Conservation (phyloP, 805 yeast species). For the Saturnispora dispora region DNA sequence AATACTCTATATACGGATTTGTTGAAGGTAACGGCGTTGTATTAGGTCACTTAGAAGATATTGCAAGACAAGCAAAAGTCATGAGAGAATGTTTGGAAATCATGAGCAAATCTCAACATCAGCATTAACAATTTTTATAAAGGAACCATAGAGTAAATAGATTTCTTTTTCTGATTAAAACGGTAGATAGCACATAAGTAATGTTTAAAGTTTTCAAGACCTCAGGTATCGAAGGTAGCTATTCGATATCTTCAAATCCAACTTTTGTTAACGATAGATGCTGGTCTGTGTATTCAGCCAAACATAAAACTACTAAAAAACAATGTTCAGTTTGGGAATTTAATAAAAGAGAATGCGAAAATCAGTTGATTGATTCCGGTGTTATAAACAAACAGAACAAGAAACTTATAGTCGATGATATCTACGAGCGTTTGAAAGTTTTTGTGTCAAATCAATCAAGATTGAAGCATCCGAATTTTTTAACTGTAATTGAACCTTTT, state of each 20-base stretch:
- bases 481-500: constrained; percentile 77
- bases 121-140: not conserved
- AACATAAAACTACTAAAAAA: constrained; percentile 50
- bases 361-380: constrained; percentile 41
- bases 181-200: not conserved
- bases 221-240: constrained; percentile 55
- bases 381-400: constrained; percentile 40
- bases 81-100: constrained; percentile 63
- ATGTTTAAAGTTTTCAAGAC: constrained; percentile 49
- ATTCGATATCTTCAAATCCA: constrained; percentile 62
- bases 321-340: constrained; percentile 78
- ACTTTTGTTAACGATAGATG: constrained; percentile 60
- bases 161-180: not conserved
- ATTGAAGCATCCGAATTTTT: constrained; percentile 80
- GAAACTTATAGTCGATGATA: constrained; percentile 45
- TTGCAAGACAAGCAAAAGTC: constrained; percentile 71
- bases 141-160: not conserved
- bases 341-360: constrained; percentile 69
- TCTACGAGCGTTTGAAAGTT: constrained; percentile 51
- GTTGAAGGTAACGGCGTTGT: constrained; percentile 68
- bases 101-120: constrained; percentile 26
- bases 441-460: constrained; percentile 70
- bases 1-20: constrained; percentile 79
- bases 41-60: constrained; percentile 57
- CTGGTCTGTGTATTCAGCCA: constrained; percentile 84